A percentile compares a stretch with the other conserved stretches of the same genome.
These are phyloP conservation scores for Macrocybe sp. DNA, from an alignment of 1,284 basidiomycete genomes.

Conservation along the genomic window DNA sequence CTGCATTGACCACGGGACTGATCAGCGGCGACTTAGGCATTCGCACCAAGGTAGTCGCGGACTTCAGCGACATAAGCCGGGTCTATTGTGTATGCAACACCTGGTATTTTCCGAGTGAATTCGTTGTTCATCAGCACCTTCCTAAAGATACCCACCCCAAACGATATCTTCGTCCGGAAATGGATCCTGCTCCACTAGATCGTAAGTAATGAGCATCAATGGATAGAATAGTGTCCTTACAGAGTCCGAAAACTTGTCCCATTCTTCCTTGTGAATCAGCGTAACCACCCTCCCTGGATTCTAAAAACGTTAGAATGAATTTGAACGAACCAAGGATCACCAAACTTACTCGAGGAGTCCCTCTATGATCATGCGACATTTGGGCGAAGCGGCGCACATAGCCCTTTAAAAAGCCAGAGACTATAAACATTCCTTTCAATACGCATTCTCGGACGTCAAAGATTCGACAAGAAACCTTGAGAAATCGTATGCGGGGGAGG, in stretches of 20 bases:
- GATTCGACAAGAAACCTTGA: slow-evolving; percentile 37
- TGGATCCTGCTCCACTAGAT: slow-evolving; percentile 44
- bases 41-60: slow-evolving; percentile 72
- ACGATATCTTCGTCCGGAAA: slow-evolving; percentile 78
- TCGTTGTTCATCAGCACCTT: neutral
- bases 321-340: neutral
- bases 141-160: slow-evolving; percentile 56
- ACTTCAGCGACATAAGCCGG: slow-evolving; percentile 70
- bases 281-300: slow-evolving; percentile 85
- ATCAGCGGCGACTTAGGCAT: neutral
- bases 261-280: slow-evolving; percentile 79
- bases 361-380: slow-evolving; percentile 82
- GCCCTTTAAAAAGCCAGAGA: slow-evolving; percentile 79
- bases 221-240: slow-evolving; percentile 31
- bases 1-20: neutral
- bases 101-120: slow-evolving; percentile 27
- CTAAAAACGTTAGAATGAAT: slow-evolving; percentile 27
- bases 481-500: slow-evolving; percentile 67
- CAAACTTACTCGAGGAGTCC: slow-evolving; percentile 63
- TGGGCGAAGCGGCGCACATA: slow-evolving; percentile 86
- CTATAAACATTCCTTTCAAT: slow-evolving; percentile 27
- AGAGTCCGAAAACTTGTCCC: slow-evolving; percentile 65
- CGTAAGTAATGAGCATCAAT: neutral
- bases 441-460: neutral
- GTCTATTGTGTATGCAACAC: slow-evolving; percentile 81